These are phyloP conservation scores for Brassica carinata DNA, from an alignment of 345 rosid genomes.

Conservation along the genomic window DNA sequence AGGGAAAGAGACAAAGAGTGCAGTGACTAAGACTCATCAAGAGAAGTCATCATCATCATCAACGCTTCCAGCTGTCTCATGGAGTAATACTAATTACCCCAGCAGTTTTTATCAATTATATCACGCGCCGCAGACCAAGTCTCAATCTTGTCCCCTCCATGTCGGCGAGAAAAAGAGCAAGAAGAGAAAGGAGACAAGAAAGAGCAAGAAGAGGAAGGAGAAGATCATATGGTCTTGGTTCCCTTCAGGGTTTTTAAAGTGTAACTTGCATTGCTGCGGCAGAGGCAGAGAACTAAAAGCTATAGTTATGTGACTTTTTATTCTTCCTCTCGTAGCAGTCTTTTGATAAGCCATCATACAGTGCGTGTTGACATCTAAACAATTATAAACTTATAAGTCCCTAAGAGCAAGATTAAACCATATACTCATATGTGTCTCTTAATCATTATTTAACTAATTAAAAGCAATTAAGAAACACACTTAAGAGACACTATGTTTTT, in stretches of 20 bases:
- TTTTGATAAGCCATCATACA: background rate
- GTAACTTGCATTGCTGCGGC: background rate
- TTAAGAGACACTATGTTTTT: too few species aligned
- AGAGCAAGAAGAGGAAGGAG: conserved; percentile 4
- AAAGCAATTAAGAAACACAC: too few species aligned
- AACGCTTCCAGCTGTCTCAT: conserved; percentile 6
- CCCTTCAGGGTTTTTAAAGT: conserved; percentile 2
- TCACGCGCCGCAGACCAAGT: background rate
- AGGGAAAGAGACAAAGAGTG: background rate
- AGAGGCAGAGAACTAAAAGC: background rate
- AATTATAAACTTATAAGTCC: background rate
- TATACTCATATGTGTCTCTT: too few species aligned
- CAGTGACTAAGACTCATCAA: background rate
- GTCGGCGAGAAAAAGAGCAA: background rate
- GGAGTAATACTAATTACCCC: background rate
- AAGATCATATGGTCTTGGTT: conserved; percentile 27
- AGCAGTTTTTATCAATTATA: background rate
- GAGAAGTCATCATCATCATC: background rate
- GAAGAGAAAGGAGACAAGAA: conserved; percentile 9
- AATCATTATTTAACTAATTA: too few species aligned
- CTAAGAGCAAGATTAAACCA: too few species aligned
- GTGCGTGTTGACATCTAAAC: conserved; percentile 13
- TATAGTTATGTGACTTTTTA: background rate
- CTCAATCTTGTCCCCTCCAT: background rate
- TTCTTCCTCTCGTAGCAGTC: background rate